Base-by-base conservation (phyloP, 495 filamentous ascomycete genomes). In the Annulohypoxylon moriforme region DNA sequence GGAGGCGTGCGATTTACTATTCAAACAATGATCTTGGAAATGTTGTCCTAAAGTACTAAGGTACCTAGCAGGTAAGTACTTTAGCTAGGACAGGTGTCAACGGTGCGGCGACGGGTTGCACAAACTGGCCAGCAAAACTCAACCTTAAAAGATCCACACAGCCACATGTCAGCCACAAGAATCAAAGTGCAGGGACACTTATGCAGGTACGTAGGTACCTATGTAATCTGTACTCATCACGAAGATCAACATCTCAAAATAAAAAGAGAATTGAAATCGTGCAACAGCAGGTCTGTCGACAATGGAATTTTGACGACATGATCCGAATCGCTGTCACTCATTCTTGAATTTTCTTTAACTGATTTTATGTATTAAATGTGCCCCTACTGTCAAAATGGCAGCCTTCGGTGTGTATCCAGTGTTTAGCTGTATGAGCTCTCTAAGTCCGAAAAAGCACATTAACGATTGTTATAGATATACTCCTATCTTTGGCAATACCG, bases 401-500 rank as follows among this genome's bases (percentile, higher is more conserved):
- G 72, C 73, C 24, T 22, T 75, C 22, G 73, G 73, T 75, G 73
- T 57, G 68, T 20, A 13, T 36, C 49, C 14, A 8, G 46, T 60
- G 10, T 40, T 11, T 34, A 49, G 20, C 0, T 29, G 27, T 7
- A 16, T 11, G 29, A 18, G 27, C 6, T 40, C 58, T 10, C 3
- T 40, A n/a, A 62, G 42, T 13, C 14, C 2, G 40, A 44, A 44
- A 8, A 44, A 18, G 40, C 40, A 20, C 40, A 20, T 58, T 73
- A 55, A 76, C 55, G 65, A 24, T 61, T 2, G 40, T 16, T 14
- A 36, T 64, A 91, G 89, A 91, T 68, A 46, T 77, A 16, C 67
- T 88, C 33, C 81, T 91, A 42, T 81, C 79, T 14, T 77, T 87
- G 63, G 79, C 87, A 29, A 86, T 97, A 64, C 91, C 92, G 1